phyloP scores from a whole-genome alignment of 805 yeast species.

The Torulaspora franciscae region DNA sequence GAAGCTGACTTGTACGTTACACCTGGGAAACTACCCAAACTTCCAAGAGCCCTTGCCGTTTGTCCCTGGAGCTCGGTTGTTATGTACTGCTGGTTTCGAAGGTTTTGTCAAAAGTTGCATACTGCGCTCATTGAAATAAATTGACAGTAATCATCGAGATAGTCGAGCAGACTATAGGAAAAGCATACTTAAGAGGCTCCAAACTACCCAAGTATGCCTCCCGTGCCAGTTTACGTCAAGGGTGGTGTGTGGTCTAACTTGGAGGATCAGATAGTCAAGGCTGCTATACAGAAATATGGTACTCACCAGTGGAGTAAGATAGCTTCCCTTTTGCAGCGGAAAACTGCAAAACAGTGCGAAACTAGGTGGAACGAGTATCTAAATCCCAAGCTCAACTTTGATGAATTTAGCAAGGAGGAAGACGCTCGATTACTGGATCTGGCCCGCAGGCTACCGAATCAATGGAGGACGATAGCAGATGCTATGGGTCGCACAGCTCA shows the following conservation, averaged over 20 bases:
- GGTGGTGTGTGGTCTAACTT: constrained; percentile 89
- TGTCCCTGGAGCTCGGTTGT: neutral
- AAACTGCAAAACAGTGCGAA: constrained; percentile 87
- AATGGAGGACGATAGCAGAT: constrained; percentile 90
- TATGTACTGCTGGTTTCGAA: neutral
- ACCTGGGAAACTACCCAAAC: neutral
- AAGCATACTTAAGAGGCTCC: neutral
- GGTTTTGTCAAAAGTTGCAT: neutral
- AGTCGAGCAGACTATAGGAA: neutral
- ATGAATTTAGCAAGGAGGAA: constrained; percentile 69
- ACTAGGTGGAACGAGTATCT: constrained; percentile 90
- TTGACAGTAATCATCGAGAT: neutral
- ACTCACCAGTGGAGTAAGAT: constrained; percentile 92
- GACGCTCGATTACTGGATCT: constrained; percentile 66
- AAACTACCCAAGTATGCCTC: constrained; percentile 21
- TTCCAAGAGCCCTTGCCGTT: neutral
- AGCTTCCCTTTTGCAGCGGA: constrained; percentile 76
- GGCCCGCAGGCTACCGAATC: constrained; percentile 76
- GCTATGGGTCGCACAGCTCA: constrained; percentile 79
- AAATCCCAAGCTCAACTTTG: constrained; percentile 61
- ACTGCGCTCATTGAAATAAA: constrained; percentile 1
- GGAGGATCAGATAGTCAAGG: constrained; percentile 80
- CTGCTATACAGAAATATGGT: constrained; percentile 91
- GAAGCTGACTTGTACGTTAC: neutral
- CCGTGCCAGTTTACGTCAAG: constrained; percentile 66